phyloP scores from a whole-genome alignment of 192 early-diverging fungal species.

The Fimicolochytrium jonesii region DNA sequence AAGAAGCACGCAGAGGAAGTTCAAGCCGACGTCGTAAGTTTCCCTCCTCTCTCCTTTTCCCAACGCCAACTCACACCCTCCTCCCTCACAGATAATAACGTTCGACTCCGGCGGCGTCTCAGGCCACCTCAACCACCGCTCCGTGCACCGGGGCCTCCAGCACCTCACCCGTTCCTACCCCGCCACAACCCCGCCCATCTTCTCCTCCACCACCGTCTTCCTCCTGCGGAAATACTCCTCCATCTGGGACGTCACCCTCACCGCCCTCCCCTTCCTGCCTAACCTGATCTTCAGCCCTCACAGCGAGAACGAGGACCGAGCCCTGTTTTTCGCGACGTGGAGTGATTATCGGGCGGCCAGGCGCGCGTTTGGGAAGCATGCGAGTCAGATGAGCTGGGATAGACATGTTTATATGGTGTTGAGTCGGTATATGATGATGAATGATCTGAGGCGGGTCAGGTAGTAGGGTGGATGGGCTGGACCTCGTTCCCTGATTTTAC shows the following conservation, averaged over 20 bases:
- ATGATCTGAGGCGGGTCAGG: not conserved
- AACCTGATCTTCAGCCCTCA: not conserved
- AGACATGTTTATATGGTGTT: not conserved
- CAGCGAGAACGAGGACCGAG: conserved; percentile 3
- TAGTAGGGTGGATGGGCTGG: not conserved
- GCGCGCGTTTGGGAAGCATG: conserved; percentile 18
- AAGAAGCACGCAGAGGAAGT: conserved; percentile 25
- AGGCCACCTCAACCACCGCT: conserved; percentile 84
- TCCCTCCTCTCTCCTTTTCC: not conserved
- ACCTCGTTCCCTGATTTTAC: too few relatives aligned
- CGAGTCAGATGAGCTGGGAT: not conserved
- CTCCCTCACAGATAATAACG: conserved; percentile 61
- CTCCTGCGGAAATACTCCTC: conserved; percentile 51
- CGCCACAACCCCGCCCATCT: conserved; percentile 44
- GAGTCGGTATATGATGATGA: not conserved
- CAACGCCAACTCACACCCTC: not conserved
- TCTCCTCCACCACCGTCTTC: conserved; percentile 34
- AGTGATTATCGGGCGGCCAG: conserved; percentile 8
- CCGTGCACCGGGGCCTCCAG: conserved; percentile 64
- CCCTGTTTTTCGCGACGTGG: conserved; percentile 7
- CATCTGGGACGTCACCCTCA: conserved; percentile 36
- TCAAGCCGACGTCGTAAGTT: conserved; percentile 12
- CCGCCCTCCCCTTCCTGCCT: conserved; percentile 28
- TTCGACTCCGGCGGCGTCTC: conserved; percentile 86
- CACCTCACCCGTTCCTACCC: not conserved